Percentiles rank a stretch among this genome's conserved stretches.
Evolutionary conservation across 1,284 basidiomycete genomes (phyloP).

Genomic region (Sphagnurus paluster): DNA sequence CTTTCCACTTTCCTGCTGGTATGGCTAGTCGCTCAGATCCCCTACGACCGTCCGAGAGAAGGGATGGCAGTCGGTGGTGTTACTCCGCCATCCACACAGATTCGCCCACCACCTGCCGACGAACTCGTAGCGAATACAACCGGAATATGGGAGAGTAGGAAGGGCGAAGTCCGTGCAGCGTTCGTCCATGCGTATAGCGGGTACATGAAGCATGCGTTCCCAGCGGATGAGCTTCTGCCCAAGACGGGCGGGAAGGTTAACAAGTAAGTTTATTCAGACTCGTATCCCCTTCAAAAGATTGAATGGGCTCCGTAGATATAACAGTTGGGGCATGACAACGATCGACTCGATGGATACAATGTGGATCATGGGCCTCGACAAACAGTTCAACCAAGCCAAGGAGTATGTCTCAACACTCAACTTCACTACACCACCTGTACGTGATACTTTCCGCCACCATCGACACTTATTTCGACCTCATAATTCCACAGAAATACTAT

Average conservation of each 20-base stretch:
- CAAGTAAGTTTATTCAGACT: constrained; percentile 24
- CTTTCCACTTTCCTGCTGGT: not conserved
- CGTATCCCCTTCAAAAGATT: not conserved
- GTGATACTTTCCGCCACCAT: too few species aligned
- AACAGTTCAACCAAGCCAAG: constrained; percentile 65
- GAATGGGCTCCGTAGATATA: constrained; percentile 41
- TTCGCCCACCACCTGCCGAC: not conserved
- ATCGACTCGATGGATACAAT: constrained; percentile 78
- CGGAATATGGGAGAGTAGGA: constrained; percentile 28
- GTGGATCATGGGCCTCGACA: constrained; percentile 50
- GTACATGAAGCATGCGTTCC: constrained; percentile 54
- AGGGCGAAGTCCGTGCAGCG: constrained; percentile 49
- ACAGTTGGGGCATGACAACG: constrained; percentile 78
- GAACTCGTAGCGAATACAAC: not conserved
- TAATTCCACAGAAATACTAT: too few species aligned
- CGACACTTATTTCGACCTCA: too few species aligned
- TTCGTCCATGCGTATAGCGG: constrained; percentile 56
- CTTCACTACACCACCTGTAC: constrained; percentile 55
- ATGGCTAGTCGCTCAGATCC: not conserved
- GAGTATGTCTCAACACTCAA: constrained; percentile 51
- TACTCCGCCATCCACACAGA: not conserved
- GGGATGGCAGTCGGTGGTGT: too few species aligned
- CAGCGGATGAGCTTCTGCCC: constrained; percentile 58
- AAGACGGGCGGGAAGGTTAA: constrained; percentile 34
- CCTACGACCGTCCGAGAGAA: not conserved